These are phyloP conservation scores for Candida tetrigidarum DNA, from an alignment of 1,139 yeast genomes.

Conservation along the genomic window DNA sequence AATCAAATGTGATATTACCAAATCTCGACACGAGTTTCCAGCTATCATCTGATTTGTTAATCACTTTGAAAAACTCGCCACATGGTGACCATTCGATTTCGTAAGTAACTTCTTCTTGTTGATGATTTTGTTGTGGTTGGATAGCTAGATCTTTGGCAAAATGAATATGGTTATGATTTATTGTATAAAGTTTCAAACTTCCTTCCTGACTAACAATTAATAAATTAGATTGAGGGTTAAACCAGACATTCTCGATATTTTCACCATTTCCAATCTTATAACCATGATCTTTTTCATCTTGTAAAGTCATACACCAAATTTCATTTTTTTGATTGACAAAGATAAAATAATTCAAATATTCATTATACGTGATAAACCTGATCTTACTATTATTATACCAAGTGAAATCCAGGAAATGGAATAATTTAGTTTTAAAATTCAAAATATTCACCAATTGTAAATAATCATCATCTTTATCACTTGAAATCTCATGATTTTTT, in stretches of 20 bases:
- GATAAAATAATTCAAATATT: slow-evolving; percentile 32
- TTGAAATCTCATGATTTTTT: slow-evolving; percentile 9
- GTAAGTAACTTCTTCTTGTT: no score
- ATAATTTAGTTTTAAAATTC: slow-evolving; percentile 33
- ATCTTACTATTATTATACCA: slow-evolving; percentile 35
- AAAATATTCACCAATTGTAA: slow-evolving; percentile 42
- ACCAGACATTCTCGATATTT: slow-evolving; percentile 15
- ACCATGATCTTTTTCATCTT: slow-evolving; percentile 20
- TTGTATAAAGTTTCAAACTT: slow-evolving; percentile 21
- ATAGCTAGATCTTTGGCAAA: slow-evolving; percentile 18
- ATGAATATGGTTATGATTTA: slow-evolving; percentile 18
- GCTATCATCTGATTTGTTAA: slow-evolving; percentile 25
- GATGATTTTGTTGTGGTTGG: no score
- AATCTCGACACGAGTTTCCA: slow-evolving; percentile 44
- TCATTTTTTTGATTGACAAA: slow-evolving; percentile 33
- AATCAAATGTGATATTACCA: slow-evolving; percentile 37
- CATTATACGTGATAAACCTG: slow-evolving; percentile 29
- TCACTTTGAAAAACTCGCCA: slow-evolving; percentile 36
- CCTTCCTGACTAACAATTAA: slow-evolving; percentile 21
- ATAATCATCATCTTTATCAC: slow-evolving; percentile 16
- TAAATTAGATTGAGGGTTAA: slow-evolving; percentile 34
- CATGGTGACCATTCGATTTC: slow-evolving; percentile 37
- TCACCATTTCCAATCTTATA: slow-evolving; percentile 17
- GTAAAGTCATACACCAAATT: slow-evolving; percentile 32
- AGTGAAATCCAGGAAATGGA: slow-evolving; percentile 30